These are phyloP conservation scores for Paramecium primaurelia DNA, from an alignment of 73 alveolate species.

Conservation along the genomic window DNA sequence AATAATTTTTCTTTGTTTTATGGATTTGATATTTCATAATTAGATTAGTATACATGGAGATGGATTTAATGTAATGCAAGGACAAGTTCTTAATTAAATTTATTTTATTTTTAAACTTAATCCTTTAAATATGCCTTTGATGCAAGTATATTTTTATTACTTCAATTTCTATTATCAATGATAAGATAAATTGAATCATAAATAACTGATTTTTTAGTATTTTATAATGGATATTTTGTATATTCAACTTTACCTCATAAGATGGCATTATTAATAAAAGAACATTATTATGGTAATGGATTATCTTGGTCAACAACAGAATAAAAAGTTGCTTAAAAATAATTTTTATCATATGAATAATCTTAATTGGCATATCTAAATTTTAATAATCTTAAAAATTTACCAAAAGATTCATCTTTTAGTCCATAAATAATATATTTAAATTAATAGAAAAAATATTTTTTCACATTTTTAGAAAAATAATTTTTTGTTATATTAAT, in stretches of 20 bases:
- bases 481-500: not conserved
- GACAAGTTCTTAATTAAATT: not conserved
- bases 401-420: not conserved
- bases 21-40: not conserved
- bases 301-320: not conserved
- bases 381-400: not conserved
- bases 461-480: not conserved
- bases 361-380: not conserved
- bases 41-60: not conserved
- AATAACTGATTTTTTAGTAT: not conserved
- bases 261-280: not conserved
- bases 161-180: not conserved
- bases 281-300: conserved; percentile 33
- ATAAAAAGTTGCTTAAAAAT: not conserved
- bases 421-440: not conserved
- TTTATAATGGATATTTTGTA: conserved; percentile 24
- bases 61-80: conserved; percentile 29
- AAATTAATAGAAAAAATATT: not conserved
- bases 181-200: not conserved
- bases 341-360: not conserved
- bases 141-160: not conserved
- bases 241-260: conserved; percentile 29
- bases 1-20: not conserved
- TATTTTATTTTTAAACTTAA: not conserved
- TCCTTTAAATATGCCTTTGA: not conserved